Base-by-base conservation (phyloP, 78 protist species). In the Mantamonas sphyraenae region DNA sequence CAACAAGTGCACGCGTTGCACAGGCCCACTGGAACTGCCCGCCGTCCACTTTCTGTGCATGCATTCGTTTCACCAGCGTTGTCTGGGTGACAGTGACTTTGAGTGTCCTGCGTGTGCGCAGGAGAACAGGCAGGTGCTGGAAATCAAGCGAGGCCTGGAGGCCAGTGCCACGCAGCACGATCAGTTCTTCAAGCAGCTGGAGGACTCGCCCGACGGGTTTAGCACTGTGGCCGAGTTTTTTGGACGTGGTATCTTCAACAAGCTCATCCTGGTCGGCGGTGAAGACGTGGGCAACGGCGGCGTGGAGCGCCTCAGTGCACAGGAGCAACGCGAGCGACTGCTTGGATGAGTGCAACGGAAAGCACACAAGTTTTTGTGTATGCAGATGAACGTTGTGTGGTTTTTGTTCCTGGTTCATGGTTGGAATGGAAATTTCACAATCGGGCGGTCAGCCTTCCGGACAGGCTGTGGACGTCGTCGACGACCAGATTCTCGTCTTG, bases 21-120 rank as follows among this genome's bases (percentile, higher is more conserved):
- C 55, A 10, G n/a, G 34, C 50, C 75, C 73, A 0, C 74, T 94
- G 28, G 95, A 92, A 28, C 76, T 89, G 42, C 98, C 98, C 22
- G 83, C 87, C 22, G 85, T 90, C 39, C 98, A 92, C 45, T 92
- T 91, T 53, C 19, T 90, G 40, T 94, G 98, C 71, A 70, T 38
- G 64, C 94, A 94, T 68, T 78, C 92, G 7, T 90, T 72, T 88
- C 95, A 90, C 71, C 82, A 65, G 71, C 64, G 84, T 20, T 89
- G 93, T 76, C 75, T 92, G 28, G 76, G 77, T 22, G 90, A 84
- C n/a, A 79, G 71, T 47, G 89, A 88, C 31, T 50, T 60, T 28
- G 93, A 76, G 56, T 88, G 93, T 59, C 89, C 85, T 9, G 1
- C 53, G 22, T 88, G 93, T 58, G 70, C 78, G 3, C 63, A 75